Base-by-base conservation (phyloP, 805 yeast genomes). In the Scheffersomyces coipomensis region DNA sequence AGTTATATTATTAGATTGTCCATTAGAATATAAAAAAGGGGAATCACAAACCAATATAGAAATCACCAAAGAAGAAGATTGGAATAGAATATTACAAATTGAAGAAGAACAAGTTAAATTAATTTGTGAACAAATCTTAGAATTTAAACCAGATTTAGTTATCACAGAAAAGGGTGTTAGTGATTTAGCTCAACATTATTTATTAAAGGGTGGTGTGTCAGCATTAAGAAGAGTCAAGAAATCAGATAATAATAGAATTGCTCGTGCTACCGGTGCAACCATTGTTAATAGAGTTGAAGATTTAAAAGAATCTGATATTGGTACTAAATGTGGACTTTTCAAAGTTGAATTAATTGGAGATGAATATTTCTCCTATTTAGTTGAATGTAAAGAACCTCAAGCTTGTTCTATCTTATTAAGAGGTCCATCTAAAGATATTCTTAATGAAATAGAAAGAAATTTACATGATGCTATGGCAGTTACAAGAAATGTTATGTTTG, bases 391-490 rank as follows among this genome's bases (percentile, higher is more conserved):
- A 47, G 75, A 87, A 37, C 97, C 99, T 37, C 81, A 81, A 44
- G 99, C 99, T 0, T 93, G 99, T 71, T 88, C 99, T 1, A 78
- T 93, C 34, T 61, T 93, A 55, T 76, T 93, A 53, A 81, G 99
- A 52, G 99, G 99, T 22, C 96, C 98, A 23, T 88, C 97, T 16
- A 93, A 93, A 68, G 99, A 93, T 62, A 90, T 93, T 39, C 72
- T 93, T 51, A 90, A 89, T 65, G 99, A 93, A 74, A 81, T 93
- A 55, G 99, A 93, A 59, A 83, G 99, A 61, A 93, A 93, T 62
- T 75, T 93, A 59, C 97, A 93, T 60, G 99, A 93, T 66, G 99
- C 99, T 33, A 86, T 93, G 95, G 91, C 97, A 3, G 99, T 93
- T 33, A 83, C 98, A 15, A 81, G 97, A 64, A 93, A 93, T 58